phyloP scores from a whole-genome alignment of 1,139 yeast genomes.

The Maudiozyma humilis region DNA sequence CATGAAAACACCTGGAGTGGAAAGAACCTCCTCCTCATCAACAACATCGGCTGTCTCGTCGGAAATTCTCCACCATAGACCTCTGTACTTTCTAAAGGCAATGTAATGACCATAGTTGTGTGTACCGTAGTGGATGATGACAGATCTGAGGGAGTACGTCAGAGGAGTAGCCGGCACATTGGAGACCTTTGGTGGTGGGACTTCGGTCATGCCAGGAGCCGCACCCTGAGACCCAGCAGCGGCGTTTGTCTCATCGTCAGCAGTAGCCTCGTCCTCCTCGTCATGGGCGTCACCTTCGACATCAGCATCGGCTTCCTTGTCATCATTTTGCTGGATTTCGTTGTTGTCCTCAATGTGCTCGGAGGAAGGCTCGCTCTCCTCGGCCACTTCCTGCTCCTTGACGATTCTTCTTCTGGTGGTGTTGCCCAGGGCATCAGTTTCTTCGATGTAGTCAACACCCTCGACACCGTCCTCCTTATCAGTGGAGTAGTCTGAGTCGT shows the following conservation, averaged over 20 bases:
- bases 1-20: constrained; percentile 87
- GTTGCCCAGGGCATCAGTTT: constrained; percentile 27
- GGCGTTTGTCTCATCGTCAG: too few relatives aligned
- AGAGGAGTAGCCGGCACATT: constrained; percentile 36
- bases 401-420: constrained; percentile 18
- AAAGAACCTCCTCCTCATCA: constrained; percentile 67
- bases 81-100: constrained; percentile 70
- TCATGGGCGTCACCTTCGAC: constrained; percentile 14
- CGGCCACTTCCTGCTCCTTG: constrained; percentile 7
- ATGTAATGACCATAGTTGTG: constrained; percentile 94
- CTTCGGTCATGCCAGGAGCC: neutral
- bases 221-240: too few relatives aligned
- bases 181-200: constrained; percentile 15
- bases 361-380: constrained; percentile 1
- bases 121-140: constrained; percentile 85
- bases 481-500: constrained; percentile 11
- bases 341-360: constrained; percentile 6
- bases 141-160: constrained; percentile 67
- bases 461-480: constrained; percentile 11
- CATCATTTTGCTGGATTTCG: constrained; percentile 14
- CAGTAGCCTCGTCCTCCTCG: constrained; percentile 9
- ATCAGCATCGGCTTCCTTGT: constrained; percentile 8
- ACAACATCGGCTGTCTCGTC: constrained; percentile 82
- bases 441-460: constrained; percentile 22
- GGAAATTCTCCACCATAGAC: constrained; percentile 90